Evolutionary conservation across 805 yeast genomes (phyloP).

Genomic region (Metschnikowia orientalis): DNA sequence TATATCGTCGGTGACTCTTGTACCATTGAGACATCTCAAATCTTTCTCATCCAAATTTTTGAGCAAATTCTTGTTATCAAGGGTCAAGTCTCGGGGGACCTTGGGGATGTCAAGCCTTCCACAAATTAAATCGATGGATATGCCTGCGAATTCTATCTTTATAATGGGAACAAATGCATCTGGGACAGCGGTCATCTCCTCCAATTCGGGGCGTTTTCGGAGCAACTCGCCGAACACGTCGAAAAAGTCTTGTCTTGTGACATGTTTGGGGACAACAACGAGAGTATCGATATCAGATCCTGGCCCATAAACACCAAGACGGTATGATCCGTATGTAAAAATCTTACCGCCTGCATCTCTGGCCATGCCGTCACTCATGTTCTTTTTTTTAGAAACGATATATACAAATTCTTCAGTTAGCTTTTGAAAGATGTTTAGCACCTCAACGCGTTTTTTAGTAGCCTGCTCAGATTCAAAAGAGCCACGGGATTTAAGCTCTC

Average conservation of each 20-base stretch:
- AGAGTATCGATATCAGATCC: slow-evolving; percentile 97
- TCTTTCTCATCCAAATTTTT: slow-evolving; percentile 90
- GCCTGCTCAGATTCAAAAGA: slow-evolving; percentile 88
- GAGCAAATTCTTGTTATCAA: slow-evolving; percentile 80
- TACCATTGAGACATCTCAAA: slow-evolving; percentile 86
- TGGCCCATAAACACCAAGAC: slow-evolving; percentile 95
- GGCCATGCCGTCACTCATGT: slow-evolving; percentile 98
- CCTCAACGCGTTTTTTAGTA: slow-evolving; percentile 74
- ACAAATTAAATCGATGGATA: slow-evolving; percentile 87
- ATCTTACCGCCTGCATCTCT: slow-evolving; percentile 95
- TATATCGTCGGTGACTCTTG: slow-evolving; percentile 95
- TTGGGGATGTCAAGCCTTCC: slow-evolving; percentile 81
- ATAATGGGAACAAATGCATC: slow-evolving; percentile 98
- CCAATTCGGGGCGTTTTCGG: slow-evolving; percentile 72
- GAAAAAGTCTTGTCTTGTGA: slow-evolving; percentile 84
- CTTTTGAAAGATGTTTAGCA: slow-evolving; percentile 65
- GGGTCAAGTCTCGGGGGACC: slow-evolving; percentile 68
- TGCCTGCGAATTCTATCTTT: slow-evolving; percentile 81
- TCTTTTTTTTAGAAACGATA: slow-evolving; percentile 70
- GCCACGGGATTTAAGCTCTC: slow-evolving; percentile 74
- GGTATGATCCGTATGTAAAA: slow-evolving; percentile 92
- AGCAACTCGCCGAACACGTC: slow-evolving; percentile 69
- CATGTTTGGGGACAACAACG: slow-evolving; percentile 96
- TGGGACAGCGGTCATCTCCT: slow-evolving; percentile 89
- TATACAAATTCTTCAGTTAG: slow-evolving; percentile 79